Conservation (phyloP, 176 grass and related monocot genomes). For the Eleusine coracana region DNA sequence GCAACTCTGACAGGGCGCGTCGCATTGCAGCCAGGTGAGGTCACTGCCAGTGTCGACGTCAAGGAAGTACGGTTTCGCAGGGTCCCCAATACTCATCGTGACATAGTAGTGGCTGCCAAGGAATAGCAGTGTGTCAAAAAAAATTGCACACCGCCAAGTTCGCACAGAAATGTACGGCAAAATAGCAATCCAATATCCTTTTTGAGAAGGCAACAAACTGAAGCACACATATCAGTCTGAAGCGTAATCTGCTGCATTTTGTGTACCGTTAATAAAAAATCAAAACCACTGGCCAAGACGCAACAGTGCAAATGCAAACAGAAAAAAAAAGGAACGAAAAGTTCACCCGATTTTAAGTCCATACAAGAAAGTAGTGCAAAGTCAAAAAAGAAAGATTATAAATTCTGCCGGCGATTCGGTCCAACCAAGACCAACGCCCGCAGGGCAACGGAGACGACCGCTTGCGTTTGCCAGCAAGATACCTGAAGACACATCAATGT, state of each 20-base stretch:
- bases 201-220: neutral
- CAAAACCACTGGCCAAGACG: neutral
- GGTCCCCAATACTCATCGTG: conserved; percentile 78
- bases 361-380: neutral
- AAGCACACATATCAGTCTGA: neutral
- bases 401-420: neutral
- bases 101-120: conserved; percentile 66
- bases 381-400: neutral
- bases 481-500: neutral
- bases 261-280: neutral
- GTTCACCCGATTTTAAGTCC: neutral
- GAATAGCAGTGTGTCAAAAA: neutral
- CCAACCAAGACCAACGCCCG: conserved; percentile 16
- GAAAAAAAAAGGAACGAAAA: neutral
- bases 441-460: conserved; percentile 14
- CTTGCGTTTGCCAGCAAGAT: neutral
- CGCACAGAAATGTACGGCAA: neutral
- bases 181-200: neutral
- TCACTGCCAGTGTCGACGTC: conserved; percentile 96
- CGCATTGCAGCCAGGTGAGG: conserved; percentile 92
- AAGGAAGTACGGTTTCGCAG: conserved; percentile 79
- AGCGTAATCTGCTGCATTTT: neutral
- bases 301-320: neutral
- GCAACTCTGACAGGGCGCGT: conserved; percentile 84
- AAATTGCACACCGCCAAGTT: neutral